phyloP scores from a whole-genome alignment of 306 rosid species.

The Prunus dulcis region DNA sequence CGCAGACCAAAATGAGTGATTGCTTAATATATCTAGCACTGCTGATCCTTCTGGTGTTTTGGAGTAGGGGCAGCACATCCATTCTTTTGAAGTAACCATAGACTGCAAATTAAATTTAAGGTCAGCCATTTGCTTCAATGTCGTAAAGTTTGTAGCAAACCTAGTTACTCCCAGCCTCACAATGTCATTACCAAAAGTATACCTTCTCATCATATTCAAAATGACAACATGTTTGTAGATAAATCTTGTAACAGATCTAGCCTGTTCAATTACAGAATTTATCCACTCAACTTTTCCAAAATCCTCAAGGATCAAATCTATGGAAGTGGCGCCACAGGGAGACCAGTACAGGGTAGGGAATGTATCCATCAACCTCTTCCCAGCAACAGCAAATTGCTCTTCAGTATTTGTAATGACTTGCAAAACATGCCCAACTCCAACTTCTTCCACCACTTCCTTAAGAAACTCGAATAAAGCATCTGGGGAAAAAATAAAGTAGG shows the following conservation, averaged over 20 bases:
- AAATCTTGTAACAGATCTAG: constrained; percentile 65
- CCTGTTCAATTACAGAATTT: constrained; percentile 50
- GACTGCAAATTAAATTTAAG: constrained; percentile 70
- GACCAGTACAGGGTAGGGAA: constrained; percentile 69
- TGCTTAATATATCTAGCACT: constrained; percentile 50
- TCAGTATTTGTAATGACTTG: constrained; percentile 66
- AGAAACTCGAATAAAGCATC: constrained; percentile 45
- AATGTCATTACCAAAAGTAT: constrained; percentile 62
- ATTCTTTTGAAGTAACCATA: constrained; percentile 74
- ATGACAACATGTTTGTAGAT: constrained; percentile 52
- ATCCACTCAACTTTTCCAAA: constrained; percentile 74
- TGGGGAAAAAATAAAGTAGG: constrained; percentile 31
- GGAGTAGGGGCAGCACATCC: constrained; percentile 59
- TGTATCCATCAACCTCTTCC: constrained; percentile 52
- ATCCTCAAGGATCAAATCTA: constrained; percentile 58
- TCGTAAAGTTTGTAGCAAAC: constrained; percentile 50
- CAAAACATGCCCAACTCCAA: constrained; percentile 60
- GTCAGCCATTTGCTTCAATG: constrained; percentile 71
- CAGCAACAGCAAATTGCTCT: constrained; percentile 49
- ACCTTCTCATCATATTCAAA: constrained; percentile 71
- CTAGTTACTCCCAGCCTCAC: constrained; percentile 52
- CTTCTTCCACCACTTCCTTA: constrained; percentile 62
- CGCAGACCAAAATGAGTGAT: constrained; percentile 64
- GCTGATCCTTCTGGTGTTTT: constrained; percentile 59
- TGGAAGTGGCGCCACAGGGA: constrained; percentile 55